Base-by-base conservation (phyloP, 306 rosid species). In the Fagus sylvatica region DNA sequence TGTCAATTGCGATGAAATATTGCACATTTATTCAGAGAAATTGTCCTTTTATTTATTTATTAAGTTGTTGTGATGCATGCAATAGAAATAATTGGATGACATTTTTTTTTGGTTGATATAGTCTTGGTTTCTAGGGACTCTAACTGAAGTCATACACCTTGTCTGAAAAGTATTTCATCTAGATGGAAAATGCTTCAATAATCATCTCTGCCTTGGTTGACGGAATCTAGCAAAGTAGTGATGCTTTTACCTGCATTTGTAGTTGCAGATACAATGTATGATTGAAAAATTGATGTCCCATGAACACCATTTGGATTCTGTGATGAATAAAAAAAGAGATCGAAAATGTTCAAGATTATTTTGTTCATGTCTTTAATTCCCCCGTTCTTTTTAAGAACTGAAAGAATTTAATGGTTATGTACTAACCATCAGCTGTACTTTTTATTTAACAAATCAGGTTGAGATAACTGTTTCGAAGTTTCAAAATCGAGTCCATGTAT, bases 401-500 rank as follows among this genome's bases (percentile, higher is more conserved):
- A 71, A 12, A 32, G 54, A n/a, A 19, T 28, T n/a, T 39, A 67
- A 70, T 48, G 36, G 28, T 53, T 62, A n/a, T 54, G n/a, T 71
- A 34, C 42, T 40, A 28, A 65, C 67, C 19, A 34, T 2, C 11
- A 22, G 10, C 22, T 43, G 53, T 72, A 13, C 46, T 73, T 64
- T 40, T 71, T 19, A 9, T 67, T 33, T 56, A 28, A 66, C 64
- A 65, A 65, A 65, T 49, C 90, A 93, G 98, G 89, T 76, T 2
- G 97, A 92, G 82, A 77, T 94, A 37, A 79, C 92, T 2, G 98
- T 95, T 51, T 61, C 89, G 32, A 95, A 95, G 89, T 83, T 81
- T 77, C 98, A 88, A 75, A 95, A 88, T 39, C 97, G 98, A 17
- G 92, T 95, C 16, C 92, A 76, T 61, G 91, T 90, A 4, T 94